Evolutionary conservation across 169 alveolate genomes (phyloP), one percentile per base, ranked within the genome.

Genomic region (Plasmodium fragile): DNA sequence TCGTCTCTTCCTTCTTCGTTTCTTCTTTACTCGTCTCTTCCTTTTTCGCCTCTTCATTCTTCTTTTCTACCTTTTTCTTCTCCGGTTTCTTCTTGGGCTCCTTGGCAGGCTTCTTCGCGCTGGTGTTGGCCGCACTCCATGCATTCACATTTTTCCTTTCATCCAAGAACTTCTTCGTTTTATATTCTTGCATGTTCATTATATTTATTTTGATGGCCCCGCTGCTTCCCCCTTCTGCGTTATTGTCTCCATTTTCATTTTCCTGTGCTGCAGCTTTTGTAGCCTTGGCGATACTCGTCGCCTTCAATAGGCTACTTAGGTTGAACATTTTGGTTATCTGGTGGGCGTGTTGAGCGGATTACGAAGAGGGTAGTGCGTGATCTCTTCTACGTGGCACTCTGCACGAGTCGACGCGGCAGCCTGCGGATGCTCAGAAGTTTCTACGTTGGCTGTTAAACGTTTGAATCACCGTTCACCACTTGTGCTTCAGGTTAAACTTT

Each of bases 91-190:
- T 71, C 43, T 81, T 53, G 13, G 69, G 52, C 25, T 83, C 52
- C 41, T 83, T 71, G 45, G 43, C 53, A n/a, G 77, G 52, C 11
- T 84, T 70, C 30, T 84, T 84, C 18, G 30, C 43, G 18, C 43
- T 11, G 13, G 73, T 69, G 55, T 69, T 72, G 43, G 45, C 78
- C 7, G 92, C 77, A 22, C 79, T 71, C 94, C 94, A 90, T 41
- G 77, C 94, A 28, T 78, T 78, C 34, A 90, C 92, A 90, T 90
- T 90, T 70, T 90, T 90, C 4, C 92, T 80, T 69, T 90, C 94
- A 11, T 90, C 91, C 73, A 90, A 45, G 69, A 72, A 32, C 59
- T 90, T 90, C 73, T 90, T 90, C 18, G 94, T 90, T 80, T 90
- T 90, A 80, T 90, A 90, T 22, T 90, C 94, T 25, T 90, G 82